Percentiles rank a stretch among this genome's conserved stretches.
phyloP scores from a whole-genome alignment of 176 grass and related monocot genomes.

The Chrysopogon serrulatus region DNA sequence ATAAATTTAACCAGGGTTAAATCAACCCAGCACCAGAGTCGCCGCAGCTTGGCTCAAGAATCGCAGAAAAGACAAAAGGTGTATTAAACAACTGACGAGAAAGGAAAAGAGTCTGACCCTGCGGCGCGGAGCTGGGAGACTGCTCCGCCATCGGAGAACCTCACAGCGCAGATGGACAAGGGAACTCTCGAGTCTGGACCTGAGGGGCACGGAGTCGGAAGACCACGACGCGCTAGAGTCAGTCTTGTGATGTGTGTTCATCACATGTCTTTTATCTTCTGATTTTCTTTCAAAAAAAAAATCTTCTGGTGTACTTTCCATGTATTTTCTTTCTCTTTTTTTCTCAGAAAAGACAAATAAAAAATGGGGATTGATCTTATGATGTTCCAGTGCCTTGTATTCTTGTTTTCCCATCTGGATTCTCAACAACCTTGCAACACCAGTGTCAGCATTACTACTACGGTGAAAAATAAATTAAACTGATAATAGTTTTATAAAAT shows the following conservation, averaged over 20 bases:
- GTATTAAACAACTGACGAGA: neutral
- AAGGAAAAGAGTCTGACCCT: conserved; percentile 12
- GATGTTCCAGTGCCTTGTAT: no score
- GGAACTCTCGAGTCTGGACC: neutral
- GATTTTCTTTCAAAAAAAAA: neutral
- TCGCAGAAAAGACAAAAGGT: neutral
- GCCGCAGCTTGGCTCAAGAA: neutral
- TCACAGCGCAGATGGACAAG: neutral
- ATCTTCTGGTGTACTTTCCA: neutral
- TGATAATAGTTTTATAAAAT: no score
- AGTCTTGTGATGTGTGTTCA: neutral
- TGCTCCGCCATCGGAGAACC: conserved; percentile 21
- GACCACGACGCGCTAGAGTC: neutral
- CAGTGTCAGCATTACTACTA: no score
- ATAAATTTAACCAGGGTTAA: neutral
- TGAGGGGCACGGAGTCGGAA: neutral
- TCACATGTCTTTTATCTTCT: neutral
- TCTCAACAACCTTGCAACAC: no score
- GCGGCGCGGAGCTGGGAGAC: conserved; percentile 15
- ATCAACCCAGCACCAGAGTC: neutral
- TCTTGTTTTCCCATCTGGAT: no score
- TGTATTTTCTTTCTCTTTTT: no score
- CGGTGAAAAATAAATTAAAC: no score
- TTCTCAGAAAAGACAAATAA: no score
- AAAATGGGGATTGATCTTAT: no score